Conservation (phyloP, 768 basidiomycete species). For the Artomyces pyxidatus region DNA sequence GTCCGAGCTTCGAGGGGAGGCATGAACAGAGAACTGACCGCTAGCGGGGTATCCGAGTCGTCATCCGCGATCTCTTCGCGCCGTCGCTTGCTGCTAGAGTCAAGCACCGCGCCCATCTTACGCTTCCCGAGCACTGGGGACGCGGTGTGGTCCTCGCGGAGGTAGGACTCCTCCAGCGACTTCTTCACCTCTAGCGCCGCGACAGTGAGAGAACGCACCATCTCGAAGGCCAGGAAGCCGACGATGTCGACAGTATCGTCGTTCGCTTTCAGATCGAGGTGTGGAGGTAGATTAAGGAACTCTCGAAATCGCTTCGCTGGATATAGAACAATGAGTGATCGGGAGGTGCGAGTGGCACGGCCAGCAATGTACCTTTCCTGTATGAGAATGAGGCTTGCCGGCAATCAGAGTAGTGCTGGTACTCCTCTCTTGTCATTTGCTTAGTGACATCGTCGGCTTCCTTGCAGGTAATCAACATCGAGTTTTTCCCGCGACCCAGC, state of each 20-base stretch:
- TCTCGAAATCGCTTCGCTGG: conserved; percentile 91
- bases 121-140: conserved; percentile 66
- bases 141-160: conserved; percentile 53
- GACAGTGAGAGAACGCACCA: conserved; percentile 88
- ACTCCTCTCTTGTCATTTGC: conserved; percentile 95
- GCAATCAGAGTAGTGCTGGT: conserved; percentile 95
- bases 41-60: conserved; percentile 53
- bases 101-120: conserved; percentile 35
- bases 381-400: conserved; percentile 96
- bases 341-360: not conserved
- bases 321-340: not conserved
- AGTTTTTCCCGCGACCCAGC: not conserved
- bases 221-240: conserved; percentile 94
- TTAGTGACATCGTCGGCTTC: conserved; percentile 94
- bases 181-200: conserved; percentile 82
- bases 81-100: conserved; percentile 40
- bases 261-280: conserved; percentile 82
- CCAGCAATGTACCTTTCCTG: conserved; percentile 67
- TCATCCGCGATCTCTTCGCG: conserved; percentile 44
- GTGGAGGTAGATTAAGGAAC: conserved; percentile 81
- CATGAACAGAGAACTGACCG: conserved; percentile 68
- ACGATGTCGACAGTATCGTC: conserved; percentile 96
- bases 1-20: conserved; percentile 77
- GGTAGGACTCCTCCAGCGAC: conserved; percentile 62
- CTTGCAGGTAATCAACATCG: conserved; percentile 26